Evolutionary conservation across 2,329 filamentous ascomycete genomes (phyloP).

Genomic region (Raffaelea deltoideospora): DNA sequence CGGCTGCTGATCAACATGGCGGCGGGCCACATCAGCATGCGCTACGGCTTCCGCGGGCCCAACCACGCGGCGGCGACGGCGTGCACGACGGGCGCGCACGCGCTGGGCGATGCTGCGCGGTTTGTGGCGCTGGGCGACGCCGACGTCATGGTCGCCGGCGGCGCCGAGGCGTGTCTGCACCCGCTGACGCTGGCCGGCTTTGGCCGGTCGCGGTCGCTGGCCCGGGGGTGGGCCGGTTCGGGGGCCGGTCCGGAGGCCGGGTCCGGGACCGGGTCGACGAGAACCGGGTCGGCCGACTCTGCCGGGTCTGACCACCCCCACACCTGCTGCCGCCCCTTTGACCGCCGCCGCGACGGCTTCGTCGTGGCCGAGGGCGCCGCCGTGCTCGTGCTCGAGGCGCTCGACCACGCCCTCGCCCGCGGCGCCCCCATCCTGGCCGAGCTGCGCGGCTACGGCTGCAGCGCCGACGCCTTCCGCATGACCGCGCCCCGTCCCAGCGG

Average conservation of each 20-base stretch:
- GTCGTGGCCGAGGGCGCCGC: slow-evolving; percentile 89
- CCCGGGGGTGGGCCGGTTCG: slow-evolving; percentile 34
- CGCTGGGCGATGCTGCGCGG: slow-evolving; percentile 83
- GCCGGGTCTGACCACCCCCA: slow-evolving; percentile 68
- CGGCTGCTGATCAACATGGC: slow-evolving; percentile 88
- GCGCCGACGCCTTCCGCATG: slow-evolving; percentile 84
- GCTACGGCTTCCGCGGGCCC: slow-evolving; percentile 74
- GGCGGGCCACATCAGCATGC: slow-evolving; percentile 89
- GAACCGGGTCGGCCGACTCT: too few relatives aligned
- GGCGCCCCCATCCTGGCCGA: slow-evolving; percentile 80
- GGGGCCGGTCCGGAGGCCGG: neutral
- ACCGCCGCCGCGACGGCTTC: slow-evolving; percentile 65
- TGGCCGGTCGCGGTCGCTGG: slow-evolving; percentile 69
- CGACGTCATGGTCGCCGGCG: slow-evolving; percentile 91
- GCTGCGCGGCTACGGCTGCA: slow-evolving; percentile 75
- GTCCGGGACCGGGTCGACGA: too few relatives aligned
- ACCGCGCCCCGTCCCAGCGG: slow-evolving; percentile 79
- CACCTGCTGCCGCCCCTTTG: slow-evolving; percentile 73
- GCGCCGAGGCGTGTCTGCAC: slow-evolving; percentile 89
- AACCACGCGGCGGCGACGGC: slow-evolving; percentile 90
- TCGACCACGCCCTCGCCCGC: slow-evolving; percentile 70
- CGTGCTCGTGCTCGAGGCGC: slow-evolving; percentile 74
- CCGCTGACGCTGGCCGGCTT: slow-evolving; percentile 88
- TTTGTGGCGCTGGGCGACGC: slow-evolving; percentile 87
- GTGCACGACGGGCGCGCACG: slow-evolving; percentile 91